Evolutionary conservation across 2,329 filamentous ascomycete genomes (phyloP).

Genomic region (Knoxdaviesia capensis): DNA sequence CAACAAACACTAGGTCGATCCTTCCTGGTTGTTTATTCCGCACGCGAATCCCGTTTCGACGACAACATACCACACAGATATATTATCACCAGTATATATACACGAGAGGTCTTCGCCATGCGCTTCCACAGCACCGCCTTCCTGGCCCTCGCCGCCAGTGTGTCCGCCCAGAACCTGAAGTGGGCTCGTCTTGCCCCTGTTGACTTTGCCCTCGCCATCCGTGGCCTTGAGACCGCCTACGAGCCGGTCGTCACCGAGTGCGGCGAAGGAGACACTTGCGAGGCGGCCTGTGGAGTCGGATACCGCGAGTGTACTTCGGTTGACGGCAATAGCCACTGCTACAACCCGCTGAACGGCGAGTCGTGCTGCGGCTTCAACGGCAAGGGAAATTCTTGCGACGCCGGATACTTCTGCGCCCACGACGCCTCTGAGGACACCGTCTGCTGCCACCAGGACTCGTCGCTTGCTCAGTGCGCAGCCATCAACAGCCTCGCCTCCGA

Average conservation of each 20-base stretch:
- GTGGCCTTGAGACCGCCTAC: constrained; percentile 23
- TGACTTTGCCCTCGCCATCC: constrained; percentile 17
- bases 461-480: constrained; percentile 31
- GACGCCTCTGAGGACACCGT: constrained; percentile 28
- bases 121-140: constrained; percentile 14
- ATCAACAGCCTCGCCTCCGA: constrained; percentile 27
- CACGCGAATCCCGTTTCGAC: no score
- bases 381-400: constrained; percentile 40
- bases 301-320: constrained; percentile 27
- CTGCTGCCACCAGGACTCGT: constrained; percentile 39
- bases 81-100: constrained; percentile 9
- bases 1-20: no score
- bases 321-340: constrained; percentile 35
- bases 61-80: not conserved
- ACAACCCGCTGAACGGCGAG: constrained; percentile 27
- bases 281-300: constrained; percentile 30
- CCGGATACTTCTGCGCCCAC: constrained; percentile 42
- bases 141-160: constrained; percentile 14
- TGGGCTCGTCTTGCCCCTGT: not conserved
- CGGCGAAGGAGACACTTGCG: constrained; percentile 28
- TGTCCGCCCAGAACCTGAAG: constrained; percentile 7
- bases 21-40: no score
- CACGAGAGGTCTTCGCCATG: constrained; percentile 12
- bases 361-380: constrained; percentile 32
- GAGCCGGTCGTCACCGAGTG: constrained; percentile 26